A percentile compares a stretch with the other conserved stretches of the same genome.
These are phyloP conservation scores for Helianthus tuberosus DNA, from an alignment of 129 eudicot species.

Conservation along the genomic window DNA sequence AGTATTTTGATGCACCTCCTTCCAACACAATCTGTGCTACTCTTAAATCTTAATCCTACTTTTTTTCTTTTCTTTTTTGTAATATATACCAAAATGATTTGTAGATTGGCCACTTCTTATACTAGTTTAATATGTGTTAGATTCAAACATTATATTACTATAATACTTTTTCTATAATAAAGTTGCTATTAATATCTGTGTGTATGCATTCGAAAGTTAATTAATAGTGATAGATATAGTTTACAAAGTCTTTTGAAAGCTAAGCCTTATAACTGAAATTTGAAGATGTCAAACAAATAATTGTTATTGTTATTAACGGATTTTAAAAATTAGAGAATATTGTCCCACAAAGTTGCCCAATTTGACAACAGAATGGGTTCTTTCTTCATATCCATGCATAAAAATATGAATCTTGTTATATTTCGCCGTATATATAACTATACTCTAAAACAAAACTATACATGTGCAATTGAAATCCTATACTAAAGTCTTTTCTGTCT, in stretches of 20 bases:
- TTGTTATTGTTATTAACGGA: background rate
- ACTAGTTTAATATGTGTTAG: background rate
- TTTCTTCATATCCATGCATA: background rate
- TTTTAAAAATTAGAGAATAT: background rate
- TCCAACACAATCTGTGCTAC: background rate
- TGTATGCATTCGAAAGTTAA: too few species aligned
- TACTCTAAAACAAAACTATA: background rate
- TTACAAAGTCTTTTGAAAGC: too few species aligned
- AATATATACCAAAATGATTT: background rate
- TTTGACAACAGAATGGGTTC: slow-evolving; percentile 2
- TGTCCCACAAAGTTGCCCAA: background rate
- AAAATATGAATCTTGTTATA: background rate
- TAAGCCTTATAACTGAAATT: background rate
- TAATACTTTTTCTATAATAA: too few species aligned
- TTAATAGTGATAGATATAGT: too few species aligned
- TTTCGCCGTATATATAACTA: background rate
- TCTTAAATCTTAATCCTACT: background rate
- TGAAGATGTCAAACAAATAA: background rate
- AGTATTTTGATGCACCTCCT: slow-evolving; percentile 1
- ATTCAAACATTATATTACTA: background rate
- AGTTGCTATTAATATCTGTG: too few species aligned
- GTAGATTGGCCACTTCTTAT: background rate
- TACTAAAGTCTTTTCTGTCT: too few species aligned
- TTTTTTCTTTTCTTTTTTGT: background rate
- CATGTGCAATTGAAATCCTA: background rate